phyloP scores from a whole-genome alignment of 2,329 filamentous ascomycete species.

The Colletotrichum sp. region DNA sequence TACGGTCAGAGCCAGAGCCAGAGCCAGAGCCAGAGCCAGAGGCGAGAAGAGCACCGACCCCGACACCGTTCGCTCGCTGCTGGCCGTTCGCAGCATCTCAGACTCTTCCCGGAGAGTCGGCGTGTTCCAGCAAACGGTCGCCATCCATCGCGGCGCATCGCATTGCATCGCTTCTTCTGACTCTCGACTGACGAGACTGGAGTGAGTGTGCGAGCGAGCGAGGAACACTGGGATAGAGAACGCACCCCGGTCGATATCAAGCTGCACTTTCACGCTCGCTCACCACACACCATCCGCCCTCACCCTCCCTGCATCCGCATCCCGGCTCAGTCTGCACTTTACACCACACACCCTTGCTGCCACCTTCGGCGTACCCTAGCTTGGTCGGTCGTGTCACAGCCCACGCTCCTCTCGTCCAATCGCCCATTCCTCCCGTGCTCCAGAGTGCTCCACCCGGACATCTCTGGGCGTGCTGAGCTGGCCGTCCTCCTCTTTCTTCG shows the following conservation, averaged over 20 bases:
- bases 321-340: not conserved
- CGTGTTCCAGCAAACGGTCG: slow-evolving; percentile 20
- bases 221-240: not conserved
- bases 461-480: slow-evolving; percentile 23
- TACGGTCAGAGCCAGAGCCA: not conserved
- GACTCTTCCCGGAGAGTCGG: not conserved
- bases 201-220: not conserved
- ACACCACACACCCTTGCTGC: slow-evolving; percentile 19
- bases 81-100: not conserved
- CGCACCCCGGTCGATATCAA: slow-evolving; percentile 18
- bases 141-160: not conserved
- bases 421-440: slow-evolving; percentile 27
- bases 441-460: slow-evolving; percentile 20
- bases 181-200: not conserved
- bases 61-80: not conserved
- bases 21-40: not conserved
- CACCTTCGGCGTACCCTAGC: slow-evolving; percentile 22
- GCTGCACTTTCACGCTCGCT: not conserved
- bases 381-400: slow-evolving; percentile 33
- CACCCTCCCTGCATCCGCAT: slow-evolving; percentile 16
- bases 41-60: slow-evolving; percentile 4
- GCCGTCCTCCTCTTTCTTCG: slow-evolving; percentile 17
- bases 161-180: not conserved
- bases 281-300: slow-evolving; percentile 7
- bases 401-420: slow-evolving; percentile 34